These are phyloP conservation scores for Abrus precatorius DNA, from an alignment of 306 rosid genomes.

Conservation along the genomic window DNA sequence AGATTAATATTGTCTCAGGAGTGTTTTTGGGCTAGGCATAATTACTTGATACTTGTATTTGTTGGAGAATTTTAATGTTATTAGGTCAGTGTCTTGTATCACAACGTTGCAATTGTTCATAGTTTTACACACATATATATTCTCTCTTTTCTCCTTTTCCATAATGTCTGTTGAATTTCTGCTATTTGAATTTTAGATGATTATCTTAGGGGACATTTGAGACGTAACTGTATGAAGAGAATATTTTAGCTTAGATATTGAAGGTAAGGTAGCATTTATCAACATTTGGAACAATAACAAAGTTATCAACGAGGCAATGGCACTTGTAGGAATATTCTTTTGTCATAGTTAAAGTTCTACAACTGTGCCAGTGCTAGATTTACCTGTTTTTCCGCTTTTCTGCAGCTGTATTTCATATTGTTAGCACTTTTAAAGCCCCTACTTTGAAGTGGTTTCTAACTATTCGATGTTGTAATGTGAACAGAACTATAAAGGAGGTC, in stretches of 20 bases:
- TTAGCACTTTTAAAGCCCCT: slow-evolving; percentile 29
- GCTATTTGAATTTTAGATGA: slow-evolving; percentile 37
- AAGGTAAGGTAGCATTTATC: slow-evolving; percentile 28
- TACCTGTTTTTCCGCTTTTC: slow-evolving; percentile 11
- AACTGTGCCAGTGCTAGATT: neutral
- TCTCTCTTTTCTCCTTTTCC: slow-evolving; percentile 3
- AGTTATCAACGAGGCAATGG: slow-evolving; percentile 13
- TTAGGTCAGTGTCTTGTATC: slow-evolving; percentile 22
- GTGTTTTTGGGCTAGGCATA: slow-evolving; percentile 4
- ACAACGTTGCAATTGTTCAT: slow-evolving; percentile 1
- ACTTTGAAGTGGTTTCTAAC: slow-evolving; percentile 34
- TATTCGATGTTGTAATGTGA: slow-evolving; percentile 46
- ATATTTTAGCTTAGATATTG: slow-evolving; percentile 30
- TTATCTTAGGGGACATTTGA: slow-evolving; percentile 33
- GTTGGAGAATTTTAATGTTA: slow-evolving; percentile 24
- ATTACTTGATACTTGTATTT: slow-evolving; percentile 4
- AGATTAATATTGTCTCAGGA: slow-evolving; percentile 19
- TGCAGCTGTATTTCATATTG: neutral
- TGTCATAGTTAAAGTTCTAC: slow-evolving; percentile 32
- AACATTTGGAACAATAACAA: neutral
- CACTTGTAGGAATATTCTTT: neutral
- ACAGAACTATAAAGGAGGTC: slow-evolving; percentile 78
- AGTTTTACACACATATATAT: neutral
- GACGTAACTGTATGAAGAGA: slow-evolving; percentile 9
- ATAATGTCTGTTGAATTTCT: slow-evolving; percentile 27